phyloP scores from a whole-genome alignment of 768 basidiomycete genomes.

The Pleurotus giganteus region DNA sequence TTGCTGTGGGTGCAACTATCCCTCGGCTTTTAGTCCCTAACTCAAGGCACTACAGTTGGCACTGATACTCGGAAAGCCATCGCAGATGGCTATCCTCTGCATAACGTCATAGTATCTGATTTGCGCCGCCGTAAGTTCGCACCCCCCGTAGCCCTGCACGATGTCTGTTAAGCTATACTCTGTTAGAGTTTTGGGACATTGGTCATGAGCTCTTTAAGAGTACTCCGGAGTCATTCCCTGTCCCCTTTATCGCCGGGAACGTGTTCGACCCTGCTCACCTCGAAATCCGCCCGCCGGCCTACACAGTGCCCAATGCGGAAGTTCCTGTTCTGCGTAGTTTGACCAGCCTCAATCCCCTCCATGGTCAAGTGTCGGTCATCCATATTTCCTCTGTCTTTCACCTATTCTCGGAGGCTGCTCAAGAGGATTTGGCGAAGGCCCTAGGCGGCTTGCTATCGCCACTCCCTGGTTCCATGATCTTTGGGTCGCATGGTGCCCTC shows the following conservation, averaged over 20 bases:
- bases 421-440: slow-evolving; percentile 26
- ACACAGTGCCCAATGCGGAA: slow-evolving; percentile 4
- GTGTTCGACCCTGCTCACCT: slow-evolving; percentile 37
- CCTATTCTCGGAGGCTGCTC: slow-evolving; percentile 31
- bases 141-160: neutral
- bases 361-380: slow-evolving; percentile 47
- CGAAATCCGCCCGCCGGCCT: slow-evolving; percentile 14
- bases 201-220: slow-evolving; percentile 46
- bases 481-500: slow-evolving; percentile 35
- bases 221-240: slow-evolving; percentile 37
- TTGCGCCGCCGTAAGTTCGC: slow-evolving; percentile 17
- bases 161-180: neutral
- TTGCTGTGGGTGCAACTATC: slow-evolving; percentile 23
- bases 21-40: neutral
- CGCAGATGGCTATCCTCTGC: slow-evolving; percentile 22
- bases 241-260: slow-evolving; percentile 41
- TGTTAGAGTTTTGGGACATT: slow-evolving; percentile 42
- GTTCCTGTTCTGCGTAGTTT: slow-evolving; percentile 15
- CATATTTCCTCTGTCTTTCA: slow-evolving; percentile 36
- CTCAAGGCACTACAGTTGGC: slow-evolving; percentile 15
- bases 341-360: slow-evolving; percentile 27
- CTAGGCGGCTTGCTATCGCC: slow-evolving; percentile 32
- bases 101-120: slow-evolving; percentile 22
- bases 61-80: slow-evolving; percentile 24
- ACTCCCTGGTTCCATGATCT: slow-evolving; percentile 29